Conservation (phyloP, 1,284 basidiomycete species). For the Rhodotorula sp. region DNA sequence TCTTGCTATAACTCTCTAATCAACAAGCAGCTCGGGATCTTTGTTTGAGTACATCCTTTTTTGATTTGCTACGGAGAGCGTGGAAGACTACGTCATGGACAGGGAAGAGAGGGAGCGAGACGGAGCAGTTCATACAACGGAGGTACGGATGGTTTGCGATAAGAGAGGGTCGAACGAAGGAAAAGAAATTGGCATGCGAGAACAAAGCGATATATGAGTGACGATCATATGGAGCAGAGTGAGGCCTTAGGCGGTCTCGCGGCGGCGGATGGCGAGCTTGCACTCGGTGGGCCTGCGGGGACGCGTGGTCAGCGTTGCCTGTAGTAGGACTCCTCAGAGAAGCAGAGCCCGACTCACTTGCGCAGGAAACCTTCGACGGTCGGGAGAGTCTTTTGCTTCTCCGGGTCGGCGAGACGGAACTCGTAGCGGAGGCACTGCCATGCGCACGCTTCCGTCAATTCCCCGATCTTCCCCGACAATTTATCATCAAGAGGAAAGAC, state of each 20-base stretch:
- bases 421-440: conserved; percentile 62
- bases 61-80: no score
- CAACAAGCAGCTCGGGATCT: no score
- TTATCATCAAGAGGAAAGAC: not conserved
- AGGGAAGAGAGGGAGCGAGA: not conserved
- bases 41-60: no score
- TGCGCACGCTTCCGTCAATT: not conserved
- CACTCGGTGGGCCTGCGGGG: conserved; percentile 25
- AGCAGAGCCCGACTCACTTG: conserved; percentile 54
- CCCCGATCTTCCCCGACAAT: not conserved
- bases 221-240: not conserved
- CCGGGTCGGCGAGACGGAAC: conserved; percentile 45
- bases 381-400: conserved; percentile 55
- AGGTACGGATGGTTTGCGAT: no score
- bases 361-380: conserved; percentile 72
- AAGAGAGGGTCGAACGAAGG: no score
- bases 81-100: not conserved
- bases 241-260: conserved; percentile 1
- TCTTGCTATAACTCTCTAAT: no score
- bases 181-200: no score
- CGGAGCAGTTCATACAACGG: no score
- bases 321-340: not conserved
- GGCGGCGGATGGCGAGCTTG: conserved; percentile 24
- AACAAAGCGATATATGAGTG: no score
- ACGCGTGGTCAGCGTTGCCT: not conserved